A percentile compares a stretch with the other conserved stretches of the same genome.
phyloP scores from a whole-genome alignment of 352 stramenopile genomes.

The Globisporangium rhizosaccharum region DNA sequence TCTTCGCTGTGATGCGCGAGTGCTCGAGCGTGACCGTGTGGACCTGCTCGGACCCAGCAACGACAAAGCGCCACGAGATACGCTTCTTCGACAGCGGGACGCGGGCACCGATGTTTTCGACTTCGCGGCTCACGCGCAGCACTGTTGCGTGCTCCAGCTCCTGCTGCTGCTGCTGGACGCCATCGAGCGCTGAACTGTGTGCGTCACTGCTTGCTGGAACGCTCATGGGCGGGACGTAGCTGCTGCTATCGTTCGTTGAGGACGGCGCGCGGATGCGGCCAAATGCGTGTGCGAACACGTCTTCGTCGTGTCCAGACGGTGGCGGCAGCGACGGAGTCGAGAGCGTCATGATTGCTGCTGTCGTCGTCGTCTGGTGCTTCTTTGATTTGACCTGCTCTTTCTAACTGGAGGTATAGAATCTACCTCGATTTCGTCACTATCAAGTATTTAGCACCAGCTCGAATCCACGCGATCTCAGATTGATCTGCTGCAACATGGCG shows the following conservation, averaged over 20 bases:
- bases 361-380: no score
- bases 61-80: conserved; percentile 81
- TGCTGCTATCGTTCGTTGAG: conserved; percentile 9
- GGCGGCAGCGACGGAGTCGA: conserved; percentile 29
- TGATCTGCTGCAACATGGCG: no score
- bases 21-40: conserved; percentile 85
- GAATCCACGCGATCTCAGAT: no score
- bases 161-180: no score
- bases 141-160: conserved; percentile 13
- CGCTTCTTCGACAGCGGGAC: conserved; percentile 82
- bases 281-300: conserved; percentile 13
- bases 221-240: not conserved
- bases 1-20: conserved; percentile 77
- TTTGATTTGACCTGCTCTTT: no score
- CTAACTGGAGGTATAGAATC: no score
- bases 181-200: no score
- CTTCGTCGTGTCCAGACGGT: conserved; percentile 15
- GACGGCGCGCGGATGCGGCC: no score
- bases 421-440: no score
- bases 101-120: conserved; percentile 81
- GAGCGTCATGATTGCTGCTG: conserved; percentile 27
- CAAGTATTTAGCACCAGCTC: no score
- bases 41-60: conserved; percentile 65
- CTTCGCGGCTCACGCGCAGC: conserved; percentile 58
- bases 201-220: not conserved